A percentile compares a stretch with the other conserved stretches of the same genome.
phyloP scores from a whole-genome alignment of 768 basidiomycete species.

The Lentinus tigrinus region DNA sequence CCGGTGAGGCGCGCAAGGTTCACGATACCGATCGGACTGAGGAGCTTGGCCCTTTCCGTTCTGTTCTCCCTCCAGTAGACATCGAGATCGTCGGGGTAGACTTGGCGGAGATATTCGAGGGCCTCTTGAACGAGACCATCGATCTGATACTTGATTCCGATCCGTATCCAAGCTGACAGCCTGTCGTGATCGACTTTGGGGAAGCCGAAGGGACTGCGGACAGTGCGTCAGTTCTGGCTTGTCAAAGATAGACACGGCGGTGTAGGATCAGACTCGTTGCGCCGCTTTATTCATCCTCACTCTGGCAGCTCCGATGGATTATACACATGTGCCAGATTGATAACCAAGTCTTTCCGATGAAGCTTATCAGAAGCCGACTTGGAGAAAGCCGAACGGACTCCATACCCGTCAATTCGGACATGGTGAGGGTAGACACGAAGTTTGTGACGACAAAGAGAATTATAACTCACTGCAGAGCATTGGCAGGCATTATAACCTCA shows the following conservation, averaged over 20 bases:
- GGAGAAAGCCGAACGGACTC: neutral
- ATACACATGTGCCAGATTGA: no score
- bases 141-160: neutral
- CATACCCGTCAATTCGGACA: neutral
- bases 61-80: neutral
- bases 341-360: no score
- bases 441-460: neutral
- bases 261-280: no score
- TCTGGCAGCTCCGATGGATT: no score
- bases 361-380: no score
- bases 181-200: neutral
- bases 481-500: neutral
- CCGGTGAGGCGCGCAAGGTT: neutral
- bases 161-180: neutral
- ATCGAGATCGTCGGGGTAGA: neutral
- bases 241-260: no score
- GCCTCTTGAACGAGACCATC: neutral
- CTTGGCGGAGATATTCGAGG: neutral
- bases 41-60: no score
- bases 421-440: neutral
- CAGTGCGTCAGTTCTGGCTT: neutral
- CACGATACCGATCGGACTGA: neutral
- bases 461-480: neutral
- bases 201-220: neutral
- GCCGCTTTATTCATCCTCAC: no score